Evolutionary conservation across 495 filamentous ascomycete genomes (phyloP), one percentile per base, ranked within the genome.

Genomic region (Parathielavia appendiculata): DNA sequence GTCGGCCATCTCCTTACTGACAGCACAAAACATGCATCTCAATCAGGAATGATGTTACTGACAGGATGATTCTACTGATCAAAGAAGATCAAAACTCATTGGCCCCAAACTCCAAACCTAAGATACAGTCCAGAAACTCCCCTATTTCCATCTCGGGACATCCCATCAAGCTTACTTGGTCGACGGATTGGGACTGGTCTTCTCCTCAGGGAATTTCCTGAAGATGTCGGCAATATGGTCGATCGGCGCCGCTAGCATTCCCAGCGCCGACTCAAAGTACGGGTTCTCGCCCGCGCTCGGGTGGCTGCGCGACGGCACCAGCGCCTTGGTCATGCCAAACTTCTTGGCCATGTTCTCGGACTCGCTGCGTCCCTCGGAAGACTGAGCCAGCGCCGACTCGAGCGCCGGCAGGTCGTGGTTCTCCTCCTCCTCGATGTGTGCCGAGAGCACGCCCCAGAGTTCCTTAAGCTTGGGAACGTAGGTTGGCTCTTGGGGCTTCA

Each of bases 251-350:
- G 47, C 47, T 32, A 50, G 32, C 47, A 50, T 19, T 14, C 47
- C 47, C 30, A 50, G 14, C 1, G 47, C 47, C 30, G 47, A 50
- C n/a, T 50, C 47, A 36, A 50, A 50, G n/a, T 50, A 50, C 7
- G 47, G 47, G 32, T 50, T 50, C 32, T 50, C 47, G 26, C 47
- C 47, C 47, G 47, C 47, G 32, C 47, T 50, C 30, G 47, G 47
- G 47, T 50, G 47, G 32, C 47, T 50, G 30, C 47, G 47, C 30
- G 47, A 50, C 26, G 47, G 47, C 9, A 50, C 47, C 4, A 50
- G 11, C 7, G 30, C 47, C 47, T 50, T 50, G 30, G 47, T 36
- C 16, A 50, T 30, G n/a, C 47, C 47, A 13, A 50, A 50, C 47
- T 50, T 50, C 17, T 50, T 50, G n/a, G 47, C 47, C 47, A 50